Evolutionary conservation across 257 asterid species (phyloP), one percentile per base, ranked within the genome.

Genomic region (Ilex asprella): DNA sequence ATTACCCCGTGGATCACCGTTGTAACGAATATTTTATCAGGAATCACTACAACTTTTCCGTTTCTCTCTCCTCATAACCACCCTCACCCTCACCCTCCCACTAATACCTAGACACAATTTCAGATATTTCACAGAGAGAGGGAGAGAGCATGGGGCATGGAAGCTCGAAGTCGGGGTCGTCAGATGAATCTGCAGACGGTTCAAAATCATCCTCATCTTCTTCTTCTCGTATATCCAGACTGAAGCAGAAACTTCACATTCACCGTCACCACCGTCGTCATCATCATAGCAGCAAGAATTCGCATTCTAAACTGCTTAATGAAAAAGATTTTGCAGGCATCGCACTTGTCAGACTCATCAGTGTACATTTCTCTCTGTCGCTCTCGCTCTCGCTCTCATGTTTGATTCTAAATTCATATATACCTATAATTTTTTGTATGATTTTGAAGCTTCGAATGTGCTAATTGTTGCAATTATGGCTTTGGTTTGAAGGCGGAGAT

Each of bases 251-350:
- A 65, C 86, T 86, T 70, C 82, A 58, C 69, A 82, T 35, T 47
- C 82, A 69, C 61, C 84, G 88, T 3, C 77, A 66, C 21, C 83
- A 65, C 64, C 68, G 72, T 78, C 87, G 69, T 57, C 91, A 83
- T 63, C 75, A 49, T 67, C 63, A 67, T 61, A 75, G 75, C 10
- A 76, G 58, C 16, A 50, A 85, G 59, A 75, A 16, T 2, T 27
- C 76, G 6, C 58, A 58, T 7, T 59, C 68, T 9, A 93, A 79
- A 54, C 76, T 84, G 30, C 85, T 82, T 55, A 75, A 74, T 65
- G 86, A 85, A 56, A 96, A 78, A 21, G 86, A 84, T 59, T 93
- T 93, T 71, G 90, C 95, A 58, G 99, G 99, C 63, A 84, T 93
- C 84, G 95, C 99, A 31, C 78, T 81, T 47, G 74, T 93, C 56